phyloP scores from a whole-genome alignment of 495 filamentous ascomycete genomes.

The Penicillium dipodomyicola region DNA sequence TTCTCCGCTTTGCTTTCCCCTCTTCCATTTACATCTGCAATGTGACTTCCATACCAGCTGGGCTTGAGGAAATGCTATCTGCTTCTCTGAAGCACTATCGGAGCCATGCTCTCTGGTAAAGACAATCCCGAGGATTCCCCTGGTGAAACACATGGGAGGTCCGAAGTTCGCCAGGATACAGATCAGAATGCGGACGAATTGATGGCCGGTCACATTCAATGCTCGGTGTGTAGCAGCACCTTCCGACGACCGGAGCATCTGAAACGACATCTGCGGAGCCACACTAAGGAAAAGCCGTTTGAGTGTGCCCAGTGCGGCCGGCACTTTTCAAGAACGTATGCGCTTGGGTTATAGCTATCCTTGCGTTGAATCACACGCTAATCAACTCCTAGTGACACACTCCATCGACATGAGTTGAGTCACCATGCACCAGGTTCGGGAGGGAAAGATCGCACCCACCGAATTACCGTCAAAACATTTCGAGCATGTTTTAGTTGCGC shows the following conservation, averaged over 20 bases:
- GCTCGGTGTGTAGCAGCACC: slow-evolving; percentile 51
- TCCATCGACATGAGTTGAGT: slow-evolving; percentile 55
- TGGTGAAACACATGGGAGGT: not conserved
- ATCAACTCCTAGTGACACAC: slow-evolving; percentile 44
- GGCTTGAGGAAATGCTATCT: slow-evolving; percentile 20
- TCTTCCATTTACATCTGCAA: slow-evolving; percentile 13
- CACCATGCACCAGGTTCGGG: slow-evolving; percentile 44
- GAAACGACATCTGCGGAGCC: slow-evolving; percentile 68
- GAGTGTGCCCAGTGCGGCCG: slow-evolving; percentile 65
- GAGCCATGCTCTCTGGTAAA: slow-evolving; percentile 36
- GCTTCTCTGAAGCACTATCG: slow-evolving; percentile 12
- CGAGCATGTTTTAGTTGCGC: slow-evolving; percentile 57
- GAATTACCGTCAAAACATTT: slow-evolving; percentile 48
- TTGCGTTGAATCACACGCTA: not conserved
- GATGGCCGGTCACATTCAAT: slow-evolving; percentile 36
- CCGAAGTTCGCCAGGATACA: slow-evolving; percentile 2
- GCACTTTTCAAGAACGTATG: slow-evolving; percentile 61
- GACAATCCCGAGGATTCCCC: slow-evolving; percentile 18
- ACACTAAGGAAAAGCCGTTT: slow-evolving; percentile 69
- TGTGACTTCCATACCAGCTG: not conserved
- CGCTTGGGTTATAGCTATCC: slow-evolving; percentile 1
- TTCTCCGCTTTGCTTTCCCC: slow-evolving; percentile 19
- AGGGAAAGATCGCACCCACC: slow-evolving; percentile 40
- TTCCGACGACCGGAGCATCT: slow-evolving; percentile 70
- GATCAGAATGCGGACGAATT: slow-evolving; percentile 24